Evolutionary conservation across 2,329 filamentous ascomycete species (phyloP), one percentile per base, ranked within the genome.

Genomic region (Incumbomyces delicatus): DNA sequence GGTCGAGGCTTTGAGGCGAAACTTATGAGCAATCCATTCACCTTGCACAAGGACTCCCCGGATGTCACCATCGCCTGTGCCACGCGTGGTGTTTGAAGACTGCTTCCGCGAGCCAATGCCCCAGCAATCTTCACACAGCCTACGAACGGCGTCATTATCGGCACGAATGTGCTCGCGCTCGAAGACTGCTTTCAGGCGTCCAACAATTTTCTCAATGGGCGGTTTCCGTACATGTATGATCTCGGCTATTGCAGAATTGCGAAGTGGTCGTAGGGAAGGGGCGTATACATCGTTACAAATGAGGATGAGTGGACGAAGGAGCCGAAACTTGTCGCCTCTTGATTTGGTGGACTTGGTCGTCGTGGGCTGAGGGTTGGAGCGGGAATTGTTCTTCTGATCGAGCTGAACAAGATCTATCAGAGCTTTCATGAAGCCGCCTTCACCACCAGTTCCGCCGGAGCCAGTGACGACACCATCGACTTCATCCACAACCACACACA

Each of bases 221-320:
- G 92, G 88, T 57, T 92, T 92, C 40, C 90, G 86, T 30, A 95
- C 83, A 60, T 94, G 88, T 17, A 98, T 82, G 33, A 96, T 81
- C 63, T 98, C 92, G 0, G 90, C 92, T 41, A 92, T 68, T 5
- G 73, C 80, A 0, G 87, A 89, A 53, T 90, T 85, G n/a, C 92
- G 80, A 6, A 98, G 72, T 0, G 87, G 88, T 22, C 88, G 78
- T 34, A 98, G 74, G 16, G 89, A 86, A 3, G 90, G 82, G 56
- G 95, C 88, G 60, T 98, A 98, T 1, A 96, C 80, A 63, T 98
- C 94, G 58, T 98, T 98, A 70, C 92, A 98, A 57, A 98, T 92
- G 40, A 98, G 73, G 42, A 98, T 87, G 27, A 98, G 72, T 0
- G 92, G 92, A 38, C 92, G 77, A 66, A 94, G 77, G 51, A 95